Conservation (phyloP, 1,284 basidiomycete genomes). For the Puccinia novopanici region DNA sequence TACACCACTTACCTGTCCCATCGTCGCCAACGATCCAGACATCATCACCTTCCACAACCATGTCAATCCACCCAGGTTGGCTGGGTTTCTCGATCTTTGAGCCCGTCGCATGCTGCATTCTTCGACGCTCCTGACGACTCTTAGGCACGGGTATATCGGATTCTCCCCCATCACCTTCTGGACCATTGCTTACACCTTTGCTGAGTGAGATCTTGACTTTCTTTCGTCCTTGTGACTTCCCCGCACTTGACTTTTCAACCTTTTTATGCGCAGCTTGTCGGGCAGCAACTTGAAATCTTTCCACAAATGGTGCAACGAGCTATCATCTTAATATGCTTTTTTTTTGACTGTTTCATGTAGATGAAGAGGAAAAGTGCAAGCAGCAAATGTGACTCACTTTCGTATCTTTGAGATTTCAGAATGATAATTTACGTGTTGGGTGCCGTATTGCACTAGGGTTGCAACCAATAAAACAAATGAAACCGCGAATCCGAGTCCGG, state of each 20-base stretch:
- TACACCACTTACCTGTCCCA: constrained; percentile 55
- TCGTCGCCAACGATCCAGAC: constrained; percentile 56
- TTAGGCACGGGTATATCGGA: constrained; percentile 51
- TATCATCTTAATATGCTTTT: neutral
- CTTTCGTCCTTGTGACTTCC: constrained; percentile 35
- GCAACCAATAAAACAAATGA: constrained; percentile 74
- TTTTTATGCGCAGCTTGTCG: constrained; percentile 54
- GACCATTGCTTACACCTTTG: constrained; percentile 23
- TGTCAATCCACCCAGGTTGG: constrained; percentile 53
- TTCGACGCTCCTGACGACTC: constrained; percentile 55
- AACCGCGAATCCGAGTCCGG: constrained; percentile 76
- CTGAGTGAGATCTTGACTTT: constrained; percentile 50
- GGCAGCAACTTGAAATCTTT: constrained; percentile 56
- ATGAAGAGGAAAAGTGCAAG: neutral
- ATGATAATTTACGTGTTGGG: constrained; percentile 74
- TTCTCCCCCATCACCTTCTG: constrained; percentile 50
- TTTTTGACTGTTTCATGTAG: neutral
- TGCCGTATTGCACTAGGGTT: constrained; percentile 74
- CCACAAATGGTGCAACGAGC: neutral
- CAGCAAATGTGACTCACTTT: constrained; percentile 46
- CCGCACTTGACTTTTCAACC: constrained; percentile 8
- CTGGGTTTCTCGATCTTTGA: constrained; percentile 52
- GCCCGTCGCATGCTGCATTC: constrained; percentile 52
- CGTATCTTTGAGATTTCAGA: constrained; percentile 70
- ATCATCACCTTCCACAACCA: constrained; percentile 56